Percentiles rank a stretch among this genome's conserved stretches.
phyloP scores from a whole-genome alignment of 2,329 filamentous ascomycete genomes.

The Leptographium radiaticola region DNA sequence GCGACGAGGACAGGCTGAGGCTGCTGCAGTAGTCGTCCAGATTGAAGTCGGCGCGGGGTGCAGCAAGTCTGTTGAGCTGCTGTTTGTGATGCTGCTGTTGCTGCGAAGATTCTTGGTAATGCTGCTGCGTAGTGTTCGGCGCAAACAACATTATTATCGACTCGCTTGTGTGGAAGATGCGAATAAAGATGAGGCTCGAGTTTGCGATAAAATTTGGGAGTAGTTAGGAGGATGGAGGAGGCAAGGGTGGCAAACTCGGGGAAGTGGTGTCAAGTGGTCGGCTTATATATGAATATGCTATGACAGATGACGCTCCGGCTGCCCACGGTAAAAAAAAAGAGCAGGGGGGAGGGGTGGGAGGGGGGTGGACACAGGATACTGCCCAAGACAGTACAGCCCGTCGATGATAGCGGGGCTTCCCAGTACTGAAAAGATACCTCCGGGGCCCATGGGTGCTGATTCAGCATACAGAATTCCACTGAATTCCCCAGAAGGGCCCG shows the following conservation, averaged over 20 bases:
- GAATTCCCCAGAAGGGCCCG: not conserved
- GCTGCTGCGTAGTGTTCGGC: conserved; percentile 4
- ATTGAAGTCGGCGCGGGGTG: conserved; percentile 1
- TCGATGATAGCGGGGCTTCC: not conserved
- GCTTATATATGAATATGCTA: not conserved
- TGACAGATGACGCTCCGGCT: not conserved
- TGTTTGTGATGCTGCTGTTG: conserved; percentile 18
- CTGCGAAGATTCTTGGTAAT: conserved; percentile 10
- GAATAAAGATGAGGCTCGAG: not conserved
- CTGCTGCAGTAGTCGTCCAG: conserved; percentile 7
- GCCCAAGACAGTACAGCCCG: not conserved
- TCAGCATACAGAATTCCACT: not conserved
- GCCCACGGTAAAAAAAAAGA: not conserved
- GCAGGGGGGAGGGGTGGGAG: not conserved
- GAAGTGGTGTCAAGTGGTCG: not conserved
- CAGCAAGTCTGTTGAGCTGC: conserved; percentile 6
- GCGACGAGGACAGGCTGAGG: conserved; percentile 14
- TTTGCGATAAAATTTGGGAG: not conserved
- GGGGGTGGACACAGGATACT: not conserved
- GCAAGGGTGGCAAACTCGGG: not conserved
- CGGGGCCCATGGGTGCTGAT: not conserved
- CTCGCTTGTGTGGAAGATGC: not conserved
- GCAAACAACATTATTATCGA: conserved; percentile 11
- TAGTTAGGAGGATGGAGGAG: not conserved
- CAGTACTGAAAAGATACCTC: not conserved